A percentile compares a stretch with the other conserved stretches of the same genome.
Conservation (phyloP, 306 rosid genomes). For the Sindora glabra region DNA sequence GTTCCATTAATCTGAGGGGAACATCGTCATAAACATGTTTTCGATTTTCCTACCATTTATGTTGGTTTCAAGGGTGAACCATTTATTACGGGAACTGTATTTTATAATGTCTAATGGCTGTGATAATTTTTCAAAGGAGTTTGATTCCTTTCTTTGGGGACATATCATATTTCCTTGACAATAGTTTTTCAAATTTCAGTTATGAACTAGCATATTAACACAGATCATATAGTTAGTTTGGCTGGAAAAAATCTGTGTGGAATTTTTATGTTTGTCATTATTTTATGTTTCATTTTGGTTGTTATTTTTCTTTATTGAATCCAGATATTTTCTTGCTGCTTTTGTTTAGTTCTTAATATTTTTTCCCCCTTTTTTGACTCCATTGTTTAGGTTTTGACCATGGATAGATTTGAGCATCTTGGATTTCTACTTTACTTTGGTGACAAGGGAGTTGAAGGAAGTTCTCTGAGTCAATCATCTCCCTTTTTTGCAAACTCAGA, state of each 20-base stretch:
- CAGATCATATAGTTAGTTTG: neutral
- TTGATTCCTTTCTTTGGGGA: neutral
- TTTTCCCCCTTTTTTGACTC: constrained; percentile 22
- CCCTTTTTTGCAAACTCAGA: constrained; percentile 97
- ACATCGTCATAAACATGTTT: neutral
- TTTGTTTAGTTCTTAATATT: constrained; percentile 4
- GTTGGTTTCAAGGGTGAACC: neutral
- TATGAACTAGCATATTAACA: neutral
- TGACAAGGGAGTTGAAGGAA: constrained; percentile 73
- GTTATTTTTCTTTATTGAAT: neutral
- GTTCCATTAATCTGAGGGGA: neutral
- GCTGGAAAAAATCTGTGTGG: neutral
- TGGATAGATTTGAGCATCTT: constrained; percentile 92
- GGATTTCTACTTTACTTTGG: constrained; percentile 87
- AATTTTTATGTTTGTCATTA: neutral
- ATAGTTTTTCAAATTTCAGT: neutral
- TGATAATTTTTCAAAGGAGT: neutral
- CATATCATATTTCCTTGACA: constrained; percentile 2
- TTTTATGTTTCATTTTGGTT: neutral
- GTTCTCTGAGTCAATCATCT: constrained; percentile 69
- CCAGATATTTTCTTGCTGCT: neutral
- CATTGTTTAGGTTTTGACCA: constrained; percentile 68
- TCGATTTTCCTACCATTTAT: neutral
- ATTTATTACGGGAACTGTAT: neutral
- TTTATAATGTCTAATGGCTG: neutral